phyloP scores from a whole-genome alignment of 352 stramenopile genomes.

The Globisporangium cystogenes region DNA sequence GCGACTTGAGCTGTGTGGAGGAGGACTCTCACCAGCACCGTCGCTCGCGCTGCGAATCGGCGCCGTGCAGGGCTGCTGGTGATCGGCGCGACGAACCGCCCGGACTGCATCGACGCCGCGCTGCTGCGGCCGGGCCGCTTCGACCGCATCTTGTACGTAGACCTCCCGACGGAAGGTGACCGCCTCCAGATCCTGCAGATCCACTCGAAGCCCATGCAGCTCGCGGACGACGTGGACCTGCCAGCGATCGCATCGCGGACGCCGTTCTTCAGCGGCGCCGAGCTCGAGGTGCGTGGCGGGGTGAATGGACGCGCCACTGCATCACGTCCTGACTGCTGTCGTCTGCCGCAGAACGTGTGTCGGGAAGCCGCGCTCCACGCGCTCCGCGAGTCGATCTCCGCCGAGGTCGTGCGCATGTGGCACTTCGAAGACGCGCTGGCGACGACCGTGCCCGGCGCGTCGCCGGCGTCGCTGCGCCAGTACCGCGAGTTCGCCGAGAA shows the following conservation, averaged over 20 bases:
- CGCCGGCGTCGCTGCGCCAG: conserved; percentile 35
- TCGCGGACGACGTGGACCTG: conserved; percentile 68
- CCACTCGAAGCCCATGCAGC: conserved; percentile 56
- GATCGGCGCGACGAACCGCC: conserved; percentile 96
- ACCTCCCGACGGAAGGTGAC: conserved; percentile 68
- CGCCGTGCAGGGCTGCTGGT: conserved; percentile 80
- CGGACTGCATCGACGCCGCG: conserved; percentile 97
- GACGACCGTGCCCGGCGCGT: conserved; percentile 49
- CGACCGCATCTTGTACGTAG: conserved; percentile 95
- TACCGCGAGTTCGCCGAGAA: conserved; percentile 59
- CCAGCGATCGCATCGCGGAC: conserved; percentile 39
- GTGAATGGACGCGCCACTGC: too few relatives aligned
- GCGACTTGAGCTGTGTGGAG: background rate
- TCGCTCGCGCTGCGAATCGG: background rate
- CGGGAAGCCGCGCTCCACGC: conserved; percentile 74
- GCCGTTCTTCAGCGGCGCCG: conserved; percentile 74
- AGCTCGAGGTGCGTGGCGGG: conserved; percentile 85
- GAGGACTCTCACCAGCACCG: background rate
- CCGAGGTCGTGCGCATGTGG: conserved; percentile 37
- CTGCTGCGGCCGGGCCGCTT: conserved; percentile 95
- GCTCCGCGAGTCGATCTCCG: conserved; percentile 63
- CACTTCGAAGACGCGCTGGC: conserved; percentile 57
- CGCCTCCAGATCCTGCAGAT: conserved; percentile 72
- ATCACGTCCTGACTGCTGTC: too few relatives aligned
- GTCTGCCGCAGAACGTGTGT: conserved; percentile 64